These are phyloP conservation scores for Boletus speciosus DNA, from an alignment of 768 basidiomycete genomes.

Conservation along the genomic window DNA sequence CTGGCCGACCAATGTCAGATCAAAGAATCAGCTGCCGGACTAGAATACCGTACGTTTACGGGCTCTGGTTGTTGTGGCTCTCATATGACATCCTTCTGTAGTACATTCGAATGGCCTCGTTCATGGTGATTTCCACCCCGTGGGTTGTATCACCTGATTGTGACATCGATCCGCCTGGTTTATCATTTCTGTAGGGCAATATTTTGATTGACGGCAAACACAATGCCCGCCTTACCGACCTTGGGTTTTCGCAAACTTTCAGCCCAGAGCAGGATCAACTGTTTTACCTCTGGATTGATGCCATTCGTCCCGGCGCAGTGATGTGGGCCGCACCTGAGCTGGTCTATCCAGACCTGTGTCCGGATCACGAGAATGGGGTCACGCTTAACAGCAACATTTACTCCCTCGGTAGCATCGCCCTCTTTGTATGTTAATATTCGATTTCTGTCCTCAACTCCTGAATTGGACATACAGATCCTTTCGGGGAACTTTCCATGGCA, in stretches of 20 bases:
- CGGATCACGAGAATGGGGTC: no score
- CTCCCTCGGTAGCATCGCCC: neutral
- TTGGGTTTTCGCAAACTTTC: constrained; percentile 3
- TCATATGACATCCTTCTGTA: neutral
- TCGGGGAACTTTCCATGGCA: neutral
- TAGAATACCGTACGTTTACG: neutral
- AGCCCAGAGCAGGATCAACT: neutral
- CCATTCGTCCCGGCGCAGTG: neutral
- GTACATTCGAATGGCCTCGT: neutral
- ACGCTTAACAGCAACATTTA: no score
- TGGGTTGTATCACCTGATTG: neutral
- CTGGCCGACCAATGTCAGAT: neutral
- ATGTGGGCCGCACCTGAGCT: constrained; percentile 6
- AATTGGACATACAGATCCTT: neutral
- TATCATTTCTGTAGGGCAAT: neutral
- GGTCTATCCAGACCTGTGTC: neutral
- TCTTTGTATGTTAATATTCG: constrained; percentile 1
- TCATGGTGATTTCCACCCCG: constrained; percentile 5
- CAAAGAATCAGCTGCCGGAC: neutral
- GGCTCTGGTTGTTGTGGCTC: neutral
- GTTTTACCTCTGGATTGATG: neutral
- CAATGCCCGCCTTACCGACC: constrained; percentile 1
- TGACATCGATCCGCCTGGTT: neutral
- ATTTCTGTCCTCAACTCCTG: neutral
- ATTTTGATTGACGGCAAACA: neutral